Evolutionary conservation across 208 protist species (phyloP).

Genomic region (Wallacemonas sp.): DNA sequence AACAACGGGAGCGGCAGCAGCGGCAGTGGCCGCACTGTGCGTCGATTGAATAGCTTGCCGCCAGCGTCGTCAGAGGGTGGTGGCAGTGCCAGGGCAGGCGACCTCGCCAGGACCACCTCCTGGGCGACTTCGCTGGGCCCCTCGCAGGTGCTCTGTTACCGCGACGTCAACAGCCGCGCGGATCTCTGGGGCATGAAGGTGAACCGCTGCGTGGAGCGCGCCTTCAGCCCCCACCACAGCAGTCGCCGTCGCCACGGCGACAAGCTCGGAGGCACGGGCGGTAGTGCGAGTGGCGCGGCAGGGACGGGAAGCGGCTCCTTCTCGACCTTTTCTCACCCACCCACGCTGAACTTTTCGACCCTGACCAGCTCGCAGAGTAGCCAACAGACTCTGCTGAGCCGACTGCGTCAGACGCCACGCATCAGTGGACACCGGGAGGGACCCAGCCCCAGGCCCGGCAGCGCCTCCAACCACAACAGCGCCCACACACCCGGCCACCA

Average conservation of each 20-base stretch:
- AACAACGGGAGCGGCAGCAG: slow-evolving; percentile 6
- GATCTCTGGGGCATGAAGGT: slow-evolving; percentile 57
- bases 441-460: background rate
- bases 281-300: background rate
- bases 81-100: background rate
- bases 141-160: slow-evolving; percentile 30
- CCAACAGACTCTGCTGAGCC: slow-evolving; percentile 21
- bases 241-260: background rate
- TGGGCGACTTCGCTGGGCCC: background rate
- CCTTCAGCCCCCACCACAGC: background rate
- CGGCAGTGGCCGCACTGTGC: background rate
- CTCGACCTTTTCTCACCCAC: background rate
- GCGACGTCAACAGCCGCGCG: slow-evolving; percentile 38
- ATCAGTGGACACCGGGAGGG: slow-evolving; percentile 2
- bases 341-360: slow-evolving; percentile 8
- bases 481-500: background rate
- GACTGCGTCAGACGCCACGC: slow-evolving; percentile 24
- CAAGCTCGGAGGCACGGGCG: background rate
- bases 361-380: slow-evolving; percentile 6
- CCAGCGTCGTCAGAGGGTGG: slow-evolving; percentile 8
- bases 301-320: background rate
- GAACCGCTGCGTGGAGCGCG: slow-evolving; percentile 20
- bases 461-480: background rate
- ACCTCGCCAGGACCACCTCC: background rate
- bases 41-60: background rate